A percentile compares a stretch with the other conserved stretches of the same genome.
Evolutionary conservation across 345 rosid genomes (phyloP).

Genomic region (Geranium rotundifolium): DNA sequence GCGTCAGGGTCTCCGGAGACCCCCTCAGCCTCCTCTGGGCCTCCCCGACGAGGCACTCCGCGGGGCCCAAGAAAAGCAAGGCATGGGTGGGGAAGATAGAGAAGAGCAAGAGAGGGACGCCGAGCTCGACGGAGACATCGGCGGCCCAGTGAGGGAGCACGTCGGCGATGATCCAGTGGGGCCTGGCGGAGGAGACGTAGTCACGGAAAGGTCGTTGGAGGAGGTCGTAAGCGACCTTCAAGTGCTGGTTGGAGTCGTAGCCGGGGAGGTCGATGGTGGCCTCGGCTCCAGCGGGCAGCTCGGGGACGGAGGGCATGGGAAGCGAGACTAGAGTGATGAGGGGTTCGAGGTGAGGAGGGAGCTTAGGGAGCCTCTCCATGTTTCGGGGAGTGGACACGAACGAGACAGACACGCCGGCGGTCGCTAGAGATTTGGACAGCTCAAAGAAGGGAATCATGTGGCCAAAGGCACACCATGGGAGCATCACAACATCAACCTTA

Average conservation of each 20-base stretch:
- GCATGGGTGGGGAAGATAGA: slow-evolving; percentile 7
- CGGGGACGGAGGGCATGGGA: slow-evolving; percentile 11
- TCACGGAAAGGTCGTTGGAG: slow-evolving; percentile 15
- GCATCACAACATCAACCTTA: slow-evolving; percentile 14
- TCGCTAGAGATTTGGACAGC: slow-evolving; percentile 13
- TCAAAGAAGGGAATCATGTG: slow-evolving; percentile 15
- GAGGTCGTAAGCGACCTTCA: slow-evolving; percentile 22
- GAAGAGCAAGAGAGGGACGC: slow-evolving; percentile 13
- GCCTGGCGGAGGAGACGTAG: slow-evolving; percentile 5
- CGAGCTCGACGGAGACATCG: slow-evolving; percentile 10
- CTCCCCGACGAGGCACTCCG: slow-evolving; percentile 5
- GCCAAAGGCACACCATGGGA: slow-evolving; percentile 21
- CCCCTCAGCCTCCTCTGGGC: slow-evolving; percentile 1
- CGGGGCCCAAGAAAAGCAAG: neutral
- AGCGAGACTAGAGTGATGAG: slow-evolving; percentile 7
- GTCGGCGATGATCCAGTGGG: slow-evolving; percentile 24
- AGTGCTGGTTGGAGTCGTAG: slow-evolving; percentile 6
- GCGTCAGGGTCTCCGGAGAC: slow-evolving; percentile 10
- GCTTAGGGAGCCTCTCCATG: slow-evolving; percentile 16
- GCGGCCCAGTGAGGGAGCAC: slow-evolving; percentile 9
- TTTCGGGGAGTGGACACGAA: slow-evolving; percentile 13
- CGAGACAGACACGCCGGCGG: slow-evolving; percentile 13
- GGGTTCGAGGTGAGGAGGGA: slow-evolving; percentile 8
- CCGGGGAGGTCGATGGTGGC: slow-evolving; percentile 26
- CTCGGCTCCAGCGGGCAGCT: slow-evolving; percentile 16